Evolutionary conservation across 2,329 filamentous ascomycete genomes (phyloP), one percentile per base, ranked within the genome.

Genomic region (Coleophoma eucalyptorum): DNA sequence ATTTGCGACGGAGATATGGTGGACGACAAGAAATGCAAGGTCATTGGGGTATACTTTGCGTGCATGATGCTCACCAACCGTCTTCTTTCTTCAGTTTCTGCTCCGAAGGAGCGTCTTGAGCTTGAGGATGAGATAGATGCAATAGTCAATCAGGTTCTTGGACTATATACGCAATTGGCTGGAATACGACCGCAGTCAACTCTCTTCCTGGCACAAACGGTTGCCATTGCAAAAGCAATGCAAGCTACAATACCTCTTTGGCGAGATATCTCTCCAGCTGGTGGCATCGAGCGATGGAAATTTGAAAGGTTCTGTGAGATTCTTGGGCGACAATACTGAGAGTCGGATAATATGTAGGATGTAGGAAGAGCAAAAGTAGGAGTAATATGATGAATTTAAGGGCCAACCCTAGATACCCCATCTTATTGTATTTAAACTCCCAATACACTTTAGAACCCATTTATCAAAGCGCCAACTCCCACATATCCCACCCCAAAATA

Each of bases 61-160:
- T 71, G 67, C 16, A 44, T 59, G 3, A 59, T 65, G 41, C 51
- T 62, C 15, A 31, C 51, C 3, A 57, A 50, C 31, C 58, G 61
- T 13, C 34, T 63, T 2, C 35, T 61, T 10, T 50, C 57, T 3
- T 51, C 56, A 4, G 35, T 65, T 4, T 50, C 50, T 16, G 26
- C 26, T 26, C 20, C 47, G 1, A 37, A 19, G 3, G 53, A 56
- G 6, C 50, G 66, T 18, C 20, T 47, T 12, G 48, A 50, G 13
- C n/a, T 68, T 5, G 67, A 69, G 46, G 46, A 48, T 3, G 59
- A 65, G 34, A 58, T 58, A 6, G 66, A 67, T 41, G 45, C 43
- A 2, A 46, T 66, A 31, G 63, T 60, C 10, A 48, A 51, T n/a
- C 48, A 63, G 20, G 58, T 69, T 34, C n/a, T 65, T 5, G 60